phyloP scores from a whole-genome alignment of 495 filamentous ascomycete species.

The Penicillium lividum region DNA sequence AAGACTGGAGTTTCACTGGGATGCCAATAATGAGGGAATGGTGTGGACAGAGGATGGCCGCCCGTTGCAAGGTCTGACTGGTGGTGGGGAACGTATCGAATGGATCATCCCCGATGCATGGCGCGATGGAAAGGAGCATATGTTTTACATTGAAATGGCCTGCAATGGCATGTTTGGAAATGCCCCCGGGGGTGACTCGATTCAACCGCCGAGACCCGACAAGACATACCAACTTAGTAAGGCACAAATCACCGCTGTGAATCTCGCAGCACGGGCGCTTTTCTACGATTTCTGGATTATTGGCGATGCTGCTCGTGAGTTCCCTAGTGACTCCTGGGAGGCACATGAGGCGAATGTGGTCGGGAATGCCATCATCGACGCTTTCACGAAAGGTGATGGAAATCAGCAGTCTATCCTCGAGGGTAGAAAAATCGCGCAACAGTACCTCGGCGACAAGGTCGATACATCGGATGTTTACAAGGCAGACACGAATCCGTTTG shows the following conservation, averaged over 20 bases:
- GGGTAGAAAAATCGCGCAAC: conserved; percentile 76
- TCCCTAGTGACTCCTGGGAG: conserved; percentile 79
- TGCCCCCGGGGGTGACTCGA: conserved; percentile 77
- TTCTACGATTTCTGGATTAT: conserved; percentile 96
- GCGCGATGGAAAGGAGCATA: conserved; percentile 82
- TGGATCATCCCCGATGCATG: conserved; percentile 84
- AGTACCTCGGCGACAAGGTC: conserved; percentile 78
- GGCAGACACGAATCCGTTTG: conserved; percentile 66
- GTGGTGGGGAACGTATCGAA: conserved; percentile 84
- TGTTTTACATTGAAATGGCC: conserved; percentile 95
- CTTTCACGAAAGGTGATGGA: conserved; percentile 76
- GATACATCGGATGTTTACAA: conserved; percentile 85
- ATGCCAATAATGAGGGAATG: conserved; percentile 86
- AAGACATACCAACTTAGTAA: conserved; percentile 71
- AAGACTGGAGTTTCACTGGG: conserved; percentile 92
- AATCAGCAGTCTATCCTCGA: conserved; percentile 73
- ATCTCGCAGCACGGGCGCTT: conserved; percentile 77
- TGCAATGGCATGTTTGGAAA: conserved; percentile 99
- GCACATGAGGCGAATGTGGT: conserved; percentile 81
- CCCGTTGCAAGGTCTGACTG: conserved; percentile 88
- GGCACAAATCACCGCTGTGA: conserved; percentile 89
- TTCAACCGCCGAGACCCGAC: conserved; percentile 85
- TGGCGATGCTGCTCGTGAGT: conserved; percentile 80
- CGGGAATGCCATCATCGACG: conserved; percentile 83
- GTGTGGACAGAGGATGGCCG: conserved; percentile 87